These are phyloP conservation scores for Fomitopsis betulina DNA, from an alignment of 1,284 basidiomycete species.

Conservation along the genomic window DNA sequence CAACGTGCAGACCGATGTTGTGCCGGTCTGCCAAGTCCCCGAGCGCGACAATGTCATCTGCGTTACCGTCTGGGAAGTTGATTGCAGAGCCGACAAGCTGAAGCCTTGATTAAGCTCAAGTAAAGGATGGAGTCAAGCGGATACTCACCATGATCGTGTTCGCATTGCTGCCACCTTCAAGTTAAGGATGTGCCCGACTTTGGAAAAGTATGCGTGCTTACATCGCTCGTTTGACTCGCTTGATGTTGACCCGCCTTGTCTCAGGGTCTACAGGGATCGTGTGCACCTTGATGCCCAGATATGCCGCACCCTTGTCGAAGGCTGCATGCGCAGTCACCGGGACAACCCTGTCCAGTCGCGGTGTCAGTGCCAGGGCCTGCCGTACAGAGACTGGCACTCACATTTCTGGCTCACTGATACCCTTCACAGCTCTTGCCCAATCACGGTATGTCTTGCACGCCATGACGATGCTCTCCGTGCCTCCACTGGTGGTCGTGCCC, in stretches of 20 bases:
- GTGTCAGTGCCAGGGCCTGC: not conserved
- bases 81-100: slow-evolving; percentile 88
- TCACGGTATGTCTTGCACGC: slow-evolving; percentile 92
- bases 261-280: slow-evolving; percentile 80
- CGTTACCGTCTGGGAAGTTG: slow-evolving; percentile 89
- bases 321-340: slow-evolving; percentile 89
- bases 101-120: slow-evolving; percentile 9
- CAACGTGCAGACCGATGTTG: slow-evolving; percentile 88
- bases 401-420: slow-evolving; percentile 93
- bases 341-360: slow-evolving; percentile 55
- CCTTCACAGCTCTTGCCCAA: slow-evolving; percentile 84
- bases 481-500: slow-evolving; percentile 91
- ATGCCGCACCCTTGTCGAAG: slow-evolving; percentile 90
- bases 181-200: not conserved
- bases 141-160: slow-evolving; percentile 75
- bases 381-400: slow-evolving; percentile 35
- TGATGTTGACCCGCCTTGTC: slow-evolving; percentile 81
- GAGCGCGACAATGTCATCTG: slow-evolving; percentile 86
- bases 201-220: slow-evolving; percentile 34
- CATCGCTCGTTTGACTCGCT: slow-evolving; percentile 81
- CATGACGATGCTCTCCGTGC: slow-evolving; percentile 96
- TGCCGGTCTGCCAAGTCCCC: slow-evolving; percentile 72
- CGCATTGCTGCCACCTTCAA: slow-evolving; percentile 47
- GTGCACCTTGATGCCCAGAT: slow-evolving; percentile 92
- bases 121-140: not conserved